Evolutionary conservation across 1,139 yeast species (phyloP).

Genomic region (Yamadazyma diospyri): DNA sequence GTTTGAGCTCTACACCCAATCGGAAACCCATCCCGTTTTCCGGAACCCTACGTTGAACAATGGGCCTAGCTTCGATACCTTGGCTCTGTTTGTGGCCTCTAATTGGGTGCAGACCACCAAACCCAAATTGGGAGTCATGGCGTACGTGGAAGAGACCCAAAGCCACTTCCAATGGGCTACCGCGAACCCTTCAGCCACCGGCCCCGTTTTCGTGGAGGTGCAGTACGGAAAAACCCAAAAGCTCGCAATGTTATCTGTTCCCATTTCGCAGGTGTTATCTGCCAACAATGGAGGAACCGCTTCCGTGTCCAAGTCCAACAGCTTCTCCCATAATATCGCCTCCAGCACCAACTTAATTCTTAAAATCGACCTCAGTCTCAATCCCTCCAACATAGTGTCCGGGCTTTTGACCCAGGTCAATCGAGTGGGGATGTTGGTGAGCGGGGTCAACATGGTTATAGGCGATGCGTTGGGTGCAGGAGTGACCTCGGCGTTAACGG

Average conservation of each 20-base stretch:
- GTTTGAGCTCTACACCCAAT: too few relatives aligned
- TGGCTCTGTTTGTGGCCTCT: conserved; percentile 1
- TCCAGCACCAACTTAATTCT: conserved; percentile 2
- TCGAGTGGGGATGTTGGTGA: conserved; percentile 2
- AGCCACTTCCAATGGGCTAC: conserved; percentile 7
- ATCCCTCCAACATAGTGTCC: conserved; percentile 1
- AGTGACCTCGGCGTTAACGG: background rate
- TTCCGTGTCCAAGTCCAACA: conserved; percentile 5
- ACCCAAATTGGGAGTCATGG: conserved; percentile 6
- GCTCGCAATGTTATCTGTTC: conserved; percentile 1
- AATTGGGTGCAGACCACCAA: conserved; percentile 5
- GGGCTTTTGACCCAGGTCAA: background rate
- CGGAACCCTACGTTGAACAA: conserved; percentile 7
- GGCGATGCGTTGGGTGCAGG: conserved; percentile 5
- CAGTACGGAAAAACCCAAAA: conserved; percentile 3
- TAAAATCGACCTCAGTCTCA: background rate
- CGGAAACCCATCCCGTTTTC: too few relatives aligned
- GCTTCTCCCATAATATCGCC: background rate
- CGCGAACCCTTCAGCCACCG: conserved; percentile 2
- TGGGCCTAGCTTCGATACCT: conserved; percentile 4
- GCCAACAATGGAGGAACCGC: conserved; percentile 1
- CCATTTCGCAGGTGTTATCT: conserved; percentile 5
- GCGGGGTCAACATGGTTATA: conserved; percentile 3
- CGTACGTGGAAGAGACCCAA: conserved; percentile 5
- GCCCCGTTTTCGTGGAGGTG: conserved; percentile 4